phyloP scores from a whole-genome alignment of 306 rosid genomes.

The Purshia tridentata region DNA sequence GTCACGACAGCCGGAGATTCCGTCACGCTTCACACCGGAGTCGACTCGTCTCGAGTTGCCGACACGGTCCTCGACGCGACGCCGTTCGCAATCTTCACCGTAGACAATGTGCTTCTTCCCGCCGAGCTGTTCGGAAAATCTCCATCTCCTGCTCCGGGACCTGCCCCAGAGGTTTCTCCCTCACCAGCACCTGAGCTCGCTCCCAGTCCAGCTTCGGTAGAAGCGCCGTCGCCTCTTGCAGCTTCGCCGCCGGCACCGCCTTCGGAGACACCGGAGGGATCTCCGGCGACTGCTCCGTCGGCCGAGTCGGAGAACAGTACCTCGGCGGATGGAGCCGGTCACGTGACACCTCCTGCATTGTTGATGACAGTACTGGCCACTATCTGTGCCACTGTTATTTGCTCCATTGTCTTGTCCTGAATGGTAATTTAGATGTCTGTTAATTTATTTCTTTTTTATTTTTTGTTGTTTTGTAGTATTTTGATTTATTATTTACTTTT shows the following conservation, averaged over 20 bases:
- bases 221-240: constrained; percentile 55
- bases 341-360: constrained; percentile 42
- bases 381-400: constrained; percentile 38
- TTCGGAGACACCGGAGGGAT: constrained; percentile 35
- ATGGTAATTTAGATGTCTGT: constrained; percentile 34
- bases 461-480: constrained; percentile 17
- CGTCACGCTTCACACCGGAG: constrained; percentile 81
- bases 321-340: constrained; percentile 36
- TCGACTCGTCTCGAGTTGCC: constrained; percentile 67
- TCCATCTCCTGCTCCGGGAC: constrained; percentile 76
- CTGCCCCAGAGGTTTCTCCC: constrained; percentile 46
- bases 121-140: constrained; percentile 61
- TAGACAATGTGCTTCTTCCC: constrained; percentile 74
- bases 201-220: constrained; percentile 33
- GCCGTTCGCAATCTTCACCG: constrained; percentile 62
- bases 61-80: constrained; percentile 69
- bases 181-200: constrained; percentile 49
- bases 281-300: constrained; percentile 59
- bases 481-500: neutral
- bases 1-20: constrained; percentile 58
- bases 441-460: constrained; percentile 5
- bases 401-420: constrained; percentile 48
- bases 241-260: constrained; percentile 88
- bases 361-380: constrained; percentile 33
- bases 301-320: constrained; percentile 45